A percentile compares a stretch with the other conserved stretches of the same genome.
These are phyloP conservation scores for Oryza glumipatula DNA, from an alignment of 176 grass and related monocot species.

Conservation along the genomic window DNA sequence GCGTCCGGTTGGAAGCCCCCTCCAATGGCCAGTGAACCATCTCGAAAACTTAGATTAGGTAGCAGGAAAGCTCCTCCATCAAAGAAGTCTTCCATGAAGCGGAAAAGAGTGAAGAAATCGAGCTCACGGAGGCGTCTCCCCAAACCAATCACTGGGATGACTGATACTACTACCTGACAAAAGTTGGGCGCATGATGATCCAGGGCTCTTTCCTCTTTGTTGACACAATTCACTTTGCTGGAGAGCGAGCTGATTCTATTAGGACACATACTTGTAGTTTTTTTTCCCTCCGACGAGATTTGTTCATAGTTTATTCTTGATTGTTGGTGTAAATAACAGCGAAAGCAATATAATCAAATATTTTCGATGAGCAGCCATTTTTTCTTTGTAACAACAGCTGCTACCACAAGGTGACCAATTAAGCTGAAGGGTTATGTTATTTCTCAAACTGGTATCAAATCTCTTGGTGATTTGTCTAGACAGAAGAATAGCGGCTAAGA, in stretches of 20 bases:
- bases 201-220: neutral
- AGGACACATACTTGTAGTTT: constrained; percentile 35
- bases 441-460: neutral
- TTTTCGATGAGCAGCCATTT: neutral
- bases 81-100: constrained; percentile 59
- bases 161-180: constrained; percentile 27
- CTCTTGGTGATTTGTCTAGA: neutral
- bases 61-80: constrained; percentile 54
- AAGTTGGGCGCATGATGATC: neutral
- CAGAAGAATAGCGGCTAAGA: neutral
- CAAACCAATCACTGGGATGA: constrained; percentile 31
- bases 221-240: neutral
- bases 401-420: neutral
- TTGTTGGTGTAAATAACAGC: constrained; percentile 64
- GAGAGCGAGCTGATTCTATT: neutral
- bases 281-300: constrained; percentile 6
- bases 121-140: constrained; percentile 53
- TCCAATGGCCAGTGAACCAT: neutral
- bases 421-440: neutral
- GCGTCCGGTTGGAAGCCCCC: constrained; percentile 46
- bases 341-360: constrained; percentile 37
- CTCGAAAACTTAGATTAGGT: constrained; percentile 35
- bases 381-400: neutral
- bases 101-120: constrained; percentile 72
- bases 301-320: constrained; percentile 56